Conservation (phyloP, 306 rosid species). For the Vicia villosa region DNA sequence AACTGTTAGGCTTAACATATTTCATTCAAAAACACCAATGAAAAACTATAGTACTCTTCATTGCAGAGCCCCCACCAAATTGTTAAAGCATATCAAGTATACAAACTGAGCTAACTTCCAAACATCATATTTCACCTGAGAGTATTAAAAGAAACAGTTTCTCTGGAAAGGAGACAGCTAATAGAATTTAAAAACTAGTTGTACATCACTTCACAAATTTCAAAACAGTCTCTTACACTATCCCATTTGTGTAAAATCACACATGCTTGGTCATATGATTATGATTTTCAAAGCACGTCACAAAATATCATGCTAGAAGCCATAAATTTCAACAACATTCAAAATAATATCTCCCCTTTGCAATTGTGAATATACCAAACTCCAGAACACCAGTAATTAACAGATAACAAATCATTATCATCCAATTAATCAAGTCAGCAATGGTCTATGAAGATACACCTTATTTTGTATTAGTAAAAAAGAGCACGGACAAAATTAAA, state of each 20-base stretch:
- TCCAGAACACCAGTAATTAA: background rate
- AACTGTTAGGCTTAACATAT: background rate
- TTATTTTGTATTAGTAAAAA: no score
- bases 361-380: background rate
- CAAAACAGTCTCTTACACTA: background rate
- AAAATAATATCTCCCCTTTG: background rate
- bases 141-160: background rate
- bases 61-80: background rate
- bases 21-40: conserved; percentile 6
- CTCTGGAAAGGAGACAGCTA: conserved; percentile 7
- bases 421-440: conserved; percentile 19
- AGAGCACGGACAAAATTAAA: no score
- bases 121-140: background rate
- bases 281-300: conserved; percentile 14
- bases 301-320: background rate
- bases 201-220: background rate
- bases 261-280: background rate
- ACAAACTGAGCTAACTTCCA: background rate
- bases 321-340: no score
- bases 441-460: background rate
- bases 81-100: background rate
- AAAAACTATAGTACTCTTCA: conserved; percentile 4
- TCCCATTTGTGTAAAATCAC: background rate
- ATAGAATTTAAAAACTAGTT: conserved; percentile 14
- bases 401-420: background rate